A percentile compares a stretch with the other conserved stretches of the same genome.
phyloP scores from a whole-genome alignment of 257 asterid genomes.

The Fraxinus excelsior region DNA sequence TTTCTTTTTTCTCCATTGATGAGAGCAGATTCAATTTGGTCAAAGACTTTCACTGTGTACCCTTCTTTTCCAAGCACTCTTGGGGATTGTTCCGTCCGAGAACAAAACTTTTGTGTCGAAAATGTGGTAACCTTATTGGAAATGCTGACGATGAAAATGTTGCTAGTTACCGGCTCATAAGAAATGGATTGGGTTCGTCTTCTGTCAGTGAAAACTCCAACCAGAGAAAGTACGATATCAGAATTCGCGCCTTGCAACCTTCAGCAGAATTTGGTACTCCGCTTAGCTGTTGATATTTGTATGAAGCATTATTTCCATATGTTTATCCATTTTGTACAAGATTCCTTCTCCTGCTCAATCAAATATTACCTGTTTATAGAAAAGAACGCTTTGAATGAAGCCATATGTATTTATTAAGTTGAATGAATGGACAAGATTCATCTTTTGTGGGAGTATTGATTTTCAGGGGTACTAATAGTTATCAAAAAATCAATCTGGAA shows the following conservation, averaged over 20 bases:
- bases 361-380: slow-evolving; percentile 14
- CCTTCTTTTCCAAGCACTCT: slow-evolving; percentile 58
- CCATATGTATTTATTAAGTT: slow-evolving; percentile 18
- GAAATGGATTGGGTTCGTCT: slow-evolving; percentile 56
- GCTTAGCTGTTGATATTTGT: slow-evolving; percentile 34
- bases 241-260: slow-evolving; percentile 76
- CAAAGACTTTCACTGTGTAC: slow-evolving; percentile 55
- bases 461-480: too few relatives aligned
- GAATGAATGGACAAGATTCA: slow-evolving; percentile 16
- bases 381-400: slow-evolving; percentile 19
- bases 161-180: slow-evolving; percentile 46
- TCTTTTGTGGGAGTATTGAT: too few relatives aligned
- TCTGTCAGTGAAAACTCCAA: slow-evolving; percentile 48
- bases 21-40: slow-evolving; percentile 77
- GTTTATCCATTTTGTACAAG: slow-evolving; percentile 19
- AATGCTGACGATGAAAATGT: slow-evolving; percentile 43
- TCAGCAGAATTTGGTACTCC: slow-evolving; percentile 56
- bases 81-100: slow-evolving; percentile 63
- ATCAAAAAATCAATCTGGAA: too few relatives aligned
- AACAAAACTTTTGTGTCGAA: slow-evolving; percentile 71
- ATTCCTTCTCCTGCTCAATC: slow-evolving; percentile 6
- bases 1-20: slow-evolving; percentile 71
- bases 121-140: slow-evolving; percentile 78
- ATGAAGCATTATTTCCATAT: slow-evolving; percentile 4
- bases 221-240: slow-evolving; percentile 64